Percentiles rank a stretch among this genome's conserved stretches.
These are phyloP conservation scores for Diaporthe longicolla DNA, from an alignment of 2,329 filamentous ascomycete genomes.

Conservation along the genomic window DNA sequence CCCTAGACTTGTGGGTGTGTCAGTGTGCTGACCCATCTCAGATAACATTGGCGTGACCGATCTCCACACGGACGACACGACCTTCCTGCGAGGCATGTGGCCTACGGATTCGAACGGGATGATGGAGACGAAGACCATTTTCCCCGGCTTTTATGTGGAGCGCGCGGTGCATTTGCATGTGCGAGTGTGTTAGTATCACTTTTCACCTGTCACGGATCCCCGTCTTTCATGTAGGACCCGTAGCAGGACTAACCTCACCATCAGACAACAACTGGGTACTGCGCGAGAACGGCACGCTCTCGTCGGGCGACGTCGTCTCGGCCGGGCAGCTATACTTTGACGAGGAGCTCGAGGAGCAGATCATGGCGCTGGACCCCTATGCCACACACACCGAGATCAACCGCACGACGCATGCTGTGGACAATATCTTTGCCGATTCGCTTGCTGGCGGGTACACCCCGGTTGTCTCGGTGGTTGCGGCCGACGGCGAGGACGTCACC, in stretches of 20 bases:
- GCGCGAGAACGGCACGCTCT: constrained; percentile 25
- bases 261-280: constrained; percentile 27
- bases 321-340: constrained; percentile 34
- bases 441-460: constrained; percentile 34
- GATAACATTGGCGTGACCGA: constrained; percentile 31
- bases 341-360: constrained; percentile 27
- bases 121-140: constrained; percentile 37
- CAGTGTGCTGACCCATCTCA: background rate
- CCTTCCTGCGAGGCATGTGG: constrained; percentile 37
- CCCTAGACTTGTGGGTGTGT: too few species aligned
- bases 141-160: constrained; percentile 33
- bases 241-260: too few species aligned
- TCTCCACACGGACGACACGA: constrained; percentile 37
- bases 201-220: too few species aligned
- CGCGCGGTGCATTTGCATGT: constrained; percentile 34
- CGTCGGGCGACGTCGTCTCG: constrained; percentile 29
- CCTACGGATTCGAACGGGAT: constrained; percentile 28
- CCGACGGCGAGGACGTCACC: constrained; percentile 31
- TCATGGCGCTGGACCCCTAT: constrained; percentile 34
- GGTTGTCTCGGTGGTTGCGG: constrained; percentile 23
- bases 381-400: constrained; percentile 35
- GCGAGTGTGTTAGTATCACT: background rate
- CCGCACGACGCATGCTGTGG: constrained; percentile 30
- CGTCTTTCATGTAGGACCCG: too few species aligned
- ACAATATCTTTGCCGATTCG: constrained; percentile 25